Percentiles rank a stretch among this genome's conserved stretches.
phyloP scores from a whole-genome alignment of 1,284 basidiomycete species.

The Moesziomyces parantarcticus region DNA sequence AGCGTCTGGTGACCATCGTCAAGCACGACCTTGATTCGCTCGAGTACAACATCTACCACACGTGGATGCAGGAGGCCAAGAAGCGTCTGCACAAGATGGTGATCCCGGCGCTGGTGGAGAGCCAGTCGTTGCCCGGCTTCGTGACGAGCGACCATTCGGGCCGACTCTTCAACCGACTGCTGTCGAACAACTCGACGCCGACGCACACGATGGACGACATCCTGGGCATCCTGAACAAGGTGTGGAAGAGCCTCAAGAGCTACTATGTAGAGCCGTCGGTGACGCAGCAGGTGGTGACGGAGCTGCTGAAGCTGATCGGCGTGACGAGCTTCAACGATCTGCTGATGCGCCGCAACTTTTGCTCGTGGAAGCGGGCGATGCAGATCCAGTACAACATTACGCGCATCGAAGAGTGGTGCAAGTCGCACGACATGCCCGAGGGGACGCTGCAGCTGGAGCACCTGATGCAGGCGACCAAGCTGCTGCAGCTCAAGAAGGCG shows the following conservation, averaged over 20 bases:
- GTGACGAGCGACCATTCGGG: slow-evolving; percentile 93
- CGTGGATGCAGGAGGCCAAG: slow-evolving; percentile 99
- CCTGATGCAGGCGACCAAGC: slow-evolving; percentile 98
- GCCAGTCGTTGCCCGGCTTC: slow-evolving; percentile 96
- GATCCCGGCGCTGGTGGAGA: slow-evolving; percentile 96
- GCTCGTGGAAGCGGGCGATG: slow-evolving; percentile 93
- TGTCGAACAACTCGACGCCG: slow-evolving; percentile 80
- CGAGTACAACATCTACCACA: slow-evolving; percentile 99
- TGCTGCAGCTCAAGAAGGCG: slow-evolving; percentile 97
- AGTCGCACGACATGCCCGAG: slow-evolving; percentile 88
- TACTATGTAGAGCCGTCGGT: slow-evolving; percentile 99
- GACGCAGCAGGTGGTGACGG: slow-evolving; percentile 94
- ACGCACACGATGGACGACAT: slow-evolving; percentile 99
- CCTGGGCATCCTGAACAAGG: slow-evolving; percentile 93
- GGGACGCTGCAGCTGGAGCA: slow-evolving; percentile 97
- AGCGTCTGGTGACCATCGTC: slow-evolving; percentile 93
- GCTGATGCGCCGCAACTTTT: slow-evolving; percentile 98
- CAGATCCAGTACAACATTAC: slow-evolving; percentile 68
- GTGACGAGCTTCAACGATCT: slow-evolving; percentile 99
- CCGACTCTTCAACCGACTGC: slow-evolving; percentile 89
- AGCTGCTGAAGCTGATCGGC: slow-evolving; percentile 94
- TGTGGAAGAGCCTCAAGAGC: slow-evolving; percentile 97
- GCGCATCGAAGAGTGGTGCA: slow-evolving; percentile 85
- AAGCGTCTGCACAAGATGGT: slow-evolving; percentile 97
- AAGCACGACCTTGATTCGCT: slow-evolving; percentile 98